A percentile compares a stretch with the other conserved stretches of the same genome.
phyloP scores from a whole-genome alignment of 345 rosid genomes.

The Acer campestre region DNA sequence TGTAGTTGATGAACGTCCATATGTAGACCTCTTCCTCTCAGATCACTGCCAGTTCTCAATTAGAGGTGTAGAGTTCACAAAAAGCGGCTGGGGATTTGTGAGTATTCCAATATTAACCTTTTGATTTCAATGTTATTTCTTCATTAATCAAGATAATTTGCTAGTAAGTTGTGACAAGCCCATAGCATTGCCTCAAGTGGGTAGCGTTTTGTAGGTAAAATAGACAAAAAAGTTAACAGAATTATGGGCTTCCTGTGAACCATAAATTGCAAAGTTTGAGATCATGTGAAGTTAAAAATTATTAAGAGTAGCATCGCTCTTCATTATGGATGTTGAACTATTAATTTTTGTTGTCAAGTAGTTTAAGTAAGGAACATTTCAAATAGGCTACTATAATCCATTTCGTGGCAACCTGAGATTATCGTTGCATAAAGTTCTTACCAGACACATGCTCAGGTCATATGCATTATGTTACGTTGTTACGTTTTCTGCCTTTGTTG shows the following conservation, averaged over 20 bases:
- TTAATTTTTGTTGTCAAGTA: not conserved
- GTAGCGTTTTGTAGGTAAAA: not conserved
- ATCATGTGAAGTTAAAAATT: not conserved
- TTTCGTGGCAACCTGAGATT: not conserved
- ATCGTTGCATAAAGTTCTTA: not conserved
- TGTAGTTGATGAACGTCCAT: slow-evolving; percentile 76
- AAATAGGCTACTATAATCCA: not conserved
- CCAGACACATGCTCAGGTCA: not conserved
- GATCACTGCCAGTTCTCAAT: slow-evolving; percentile 68
- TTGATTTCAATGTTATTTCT: slow-evolving; percentile 1
- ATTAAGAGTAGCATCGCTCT: too few species aligned
- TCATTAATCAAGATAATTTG: not conserved
- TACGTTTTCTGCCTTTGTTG: not conserved
- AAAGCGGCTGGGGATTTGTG: slow-evolving; percentile 92
- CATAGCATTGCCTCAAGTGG: not conserved
- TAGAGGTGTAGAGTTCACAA: slow-evolving; percentile 84
- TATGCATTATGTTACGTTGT: not conserved
- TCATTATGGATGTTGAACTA: not conserved
- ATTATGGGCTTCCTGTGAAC: not conserved
- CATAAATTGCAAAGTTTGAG: not conserved
- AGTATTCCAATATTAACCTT: slow-evolving; percentile 40
- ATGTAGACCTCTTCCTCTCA: slow-evolving; percentile 75
- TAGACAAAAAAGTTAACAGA: not conserved
- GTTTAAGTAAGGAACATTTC: not conserved
- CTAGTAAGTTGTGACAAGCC: not conserved